phyloP scores from a whole-genome alignment of 2,329 filamentous ascomycete genomes.

The Fusarium sp. region DNA sequence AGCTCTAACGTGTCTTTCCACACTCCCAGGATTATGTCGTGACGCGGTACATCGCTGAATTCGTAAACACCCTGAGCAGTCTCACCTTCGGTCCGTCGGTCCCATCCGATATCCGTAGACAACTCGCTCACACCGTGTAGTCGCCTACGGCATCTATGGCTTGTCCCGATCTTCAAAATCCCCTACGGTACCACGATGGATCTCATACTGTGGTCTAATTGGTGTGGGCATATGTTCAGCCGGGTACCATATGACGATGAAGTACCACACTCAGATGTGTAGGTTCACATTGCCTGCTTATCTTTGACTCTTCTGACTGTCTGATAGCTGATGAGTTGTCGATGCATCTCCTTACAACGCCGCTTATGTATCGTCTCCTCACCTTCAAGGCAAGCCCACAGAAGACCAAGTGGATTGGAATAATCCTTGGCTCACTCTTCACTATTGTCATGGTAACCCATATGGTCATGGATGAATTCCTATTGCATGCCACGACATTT shows the following conservation, averaged over 20 bases:
- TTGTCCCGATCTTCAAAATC: conserved; percentile 37
- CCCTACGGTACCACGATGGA: conserved; percentile 42
- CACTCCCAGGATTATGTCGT: conserved; percentile 52
- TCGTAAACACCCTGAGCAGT: conserved; percentile 59
- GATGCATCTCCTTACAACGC: conserved; percentile 57
- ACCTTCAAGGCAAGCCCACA: conserved; percentile 47
- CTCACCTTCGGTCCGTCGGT: conserved; percentile 48
- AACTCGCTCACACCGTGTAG: conserved; percentile 40
- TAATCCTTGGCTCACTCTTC: conserved; percentile 39
- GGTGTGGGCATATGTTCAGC: conserved; percentile 50
- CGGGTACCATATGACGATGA: conserved; percentile 50
- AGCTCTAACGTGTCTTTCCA: conserved; percentile 4
- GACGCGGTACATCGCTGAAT: conserved; percentile 57
- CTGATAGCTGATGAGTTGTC: conserved; percentile 52
- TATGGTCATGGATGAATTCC: conserved; percentile 57
- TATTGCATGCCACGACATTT: conserved; percentile 54
- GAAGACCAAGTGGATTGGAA: conserved; percentile 41
- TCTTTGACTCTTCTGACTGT: conserved; percentile 6
- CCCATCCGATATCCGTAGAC: rapidly evolving
- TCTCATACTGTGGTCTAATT: conserved; percentile 55
- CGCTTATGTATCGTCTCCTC: conserved; percentile 55
- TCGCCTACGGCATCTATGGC: conserved; percentile 54
- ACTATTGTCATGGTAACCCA: conserved; percentile 54
- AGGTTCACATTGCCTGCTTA: not conserved
- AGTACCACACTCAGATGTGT: conserved; percentile 53